Percentiles rank a stretch among this genome's conserved stretches.
Evolutionary conservation across 768 basidiomycete genomes (phyloP).

Genomic region (Phanerochaete sordida): DNA sequence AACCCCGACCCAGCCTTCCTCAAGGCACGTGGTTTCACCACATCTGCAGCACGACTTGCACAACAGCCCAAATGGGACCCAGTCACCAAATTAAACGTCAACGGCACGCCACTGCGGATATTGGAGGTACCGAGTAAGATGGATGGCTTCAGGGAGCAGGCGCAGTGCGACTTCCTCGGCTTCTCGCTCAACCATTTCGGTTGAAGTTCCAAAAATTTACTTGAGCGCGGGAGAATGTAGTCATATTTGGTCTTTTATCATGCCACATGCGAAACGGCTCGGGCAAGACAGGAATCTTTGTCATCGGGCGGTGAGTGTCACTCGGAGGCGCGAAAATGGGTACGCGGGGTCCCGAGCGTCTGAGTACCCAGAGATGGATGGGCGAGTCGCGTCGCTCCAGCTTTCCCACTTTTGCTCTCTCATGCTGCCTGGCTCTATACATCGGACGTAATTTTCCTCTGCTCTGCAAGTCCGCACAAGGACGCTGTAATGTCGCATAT

Average conservation of each 20-base stretch:
- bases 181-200: constrained; percentile 8
- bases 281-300: not conserved
- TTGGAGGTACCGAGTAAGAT: constrained; percentile 32
- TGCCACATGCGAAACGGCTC: not conserved
- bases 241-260: too few species aligned
- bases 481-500: not conserved
- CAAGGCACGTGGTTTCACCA: constrained; percentile 37
- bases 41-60: constrained; percentile 28
- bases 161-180: constrained; percentile 36
- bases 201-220: too few species aligned
- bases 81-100: constrained; percentile 24
- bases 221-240: too few species aligned
- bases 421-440: constrained; percentile 2
- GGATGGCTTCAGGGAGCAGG: constrained; percentile 30
- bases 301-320: not conserved
- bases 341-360: not conserved
- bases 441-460: not conserved
- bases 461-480: not conserved
- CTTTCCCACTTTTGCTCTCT: not conserved
- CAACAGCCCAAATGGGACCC: constrained; percentile 32
- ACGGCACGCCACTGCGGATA: constrained; percentile 28
- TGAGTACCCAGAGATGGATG: not conserved
- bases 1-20: constrained; percentile 42
- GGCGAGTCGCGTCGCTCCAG: not conserved
- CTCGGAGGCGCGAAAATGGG: not conserved